These are phyloP conservation scores for Apiotrichum domesticum DNA, from an alignment of 1,284 basidiomycete genomes.

Conservation along the genomic window DNA sequence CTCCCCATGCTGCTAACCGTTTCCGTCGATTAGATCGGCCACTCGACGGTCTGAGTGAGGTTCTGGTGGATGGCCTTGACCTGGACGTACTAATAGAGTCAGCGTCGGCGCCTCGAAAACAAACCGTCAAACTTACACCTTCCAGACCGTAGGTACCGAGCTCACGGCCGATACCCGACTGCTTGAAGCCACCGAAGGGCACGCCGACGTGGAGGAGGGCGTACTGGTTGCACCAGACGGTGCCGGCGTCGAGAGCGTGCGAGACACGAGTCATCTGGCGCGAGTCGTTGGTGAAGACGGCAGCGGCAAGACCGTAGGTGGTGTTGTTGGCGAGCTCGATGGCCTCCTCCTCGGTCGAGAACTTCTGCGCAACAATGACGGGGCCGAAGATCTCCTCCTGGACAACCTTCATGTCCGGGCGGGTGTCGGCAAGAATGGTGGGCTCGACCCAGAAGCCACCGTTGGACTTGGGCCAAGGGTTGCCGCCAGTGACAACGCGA, in stretches of 20 bases:
- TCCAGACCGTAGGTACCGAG: slow-evolving; percentile 82
- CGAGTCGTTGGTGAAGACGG: slow-evolving; percentile 80
- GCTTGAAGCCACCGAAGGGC: slow-evolving; percentile 91
- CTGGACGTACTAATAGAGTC: slow-evolving; percentile 56
- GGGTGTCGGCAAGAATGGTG: slow-evolving; percentile 44
- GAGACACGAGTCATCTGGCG: slow-evolving; percentile 80
- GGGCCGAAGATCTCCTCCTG: slow-evolving; percentile 51
- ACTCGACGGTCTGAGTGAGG: slow-evolving; percentile 22
- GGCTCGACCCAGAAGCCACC: slow-evolving; percentile 46
- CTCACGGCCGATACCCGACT: slow-evolving; percentile 71
- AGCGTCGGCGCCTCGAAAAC: no score
- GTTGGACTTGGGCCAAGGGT: slow-evolving; percentile 39
- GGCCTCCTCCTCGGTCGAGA: slow-evolving; percentile 46
- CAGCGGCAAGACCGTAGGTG: slow-evolving; percentile 79
- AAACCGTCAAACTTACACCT: slow-evolving; percentile 20
- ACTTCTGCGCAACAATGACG: slow-evolving; percentile 47
- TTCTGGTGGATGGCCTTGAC: slow-evolving; percentile 85
- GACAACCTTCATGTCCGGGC: slow-evolving; percentile 34
- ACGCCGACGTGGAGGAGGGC: slow-evolving; percentile 72
- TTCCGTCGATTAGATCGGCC: slow-evolving; percentile 11
- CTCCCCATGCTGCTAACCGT: no score
- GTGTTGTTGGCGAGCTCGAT: slow-evolving; percentile 76
- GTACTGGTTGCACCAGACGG: slow-evolving; percentile 82
- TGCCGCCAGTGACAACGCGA: slow-evolving; percentile 68
- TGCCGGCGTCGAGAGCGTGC: slow-evolving; percentile 70